Conservation (phyloP, 78 protist genomes). For the Isochrysis galbana region DNA sequence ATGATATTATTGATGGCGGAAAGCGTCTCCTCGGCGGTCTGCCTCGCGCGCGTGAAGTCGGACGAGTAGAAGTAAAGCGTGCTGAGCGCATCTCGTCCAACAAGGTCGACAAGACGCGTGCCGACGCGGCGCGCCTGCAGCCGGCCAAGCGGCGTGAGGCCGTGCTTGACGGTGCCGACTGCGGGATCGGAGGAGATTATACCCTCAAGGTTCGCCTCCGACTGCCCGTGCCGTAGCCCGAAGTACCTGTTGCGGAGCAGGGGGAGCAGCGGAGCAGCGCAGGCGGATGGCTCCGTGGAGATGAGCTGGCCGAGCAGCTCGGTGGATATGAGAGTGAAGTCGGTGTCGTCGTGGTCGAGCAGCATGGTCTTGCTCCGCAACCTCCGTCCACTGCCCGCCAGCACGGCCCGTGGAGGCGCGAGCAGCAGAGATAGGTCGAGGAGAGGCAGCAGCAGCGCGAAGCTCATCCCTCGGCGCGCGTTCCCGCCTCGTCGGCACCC, state of each 20-base stretch:
- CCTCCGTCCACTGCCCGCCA: too few relatives aligned
- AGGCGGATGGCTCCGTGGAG: neutral
- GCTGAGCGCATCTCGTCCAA: neutral
- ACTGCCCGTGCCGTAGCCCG: constrained; percentile 1
- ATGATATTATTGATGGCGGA: neutral
- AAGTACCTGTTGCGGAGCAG: neutral
- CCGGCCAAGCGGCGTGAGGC: neutral
- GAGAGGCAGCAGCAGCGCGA: too few relatives aligned
- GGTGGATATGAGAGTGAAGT: neutral
- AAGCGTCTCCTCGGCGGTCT: constrained; percentile 4
- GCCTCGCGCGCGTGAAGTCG: neutral
- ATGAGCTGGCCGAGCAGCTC: neutral
- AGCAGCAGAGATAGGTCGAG: too few relatives aligned
- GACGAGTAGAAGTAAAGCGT: neutral
- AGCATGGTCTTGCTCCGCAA: too few relatives aligned
- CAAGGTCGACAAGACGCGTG: neutral
- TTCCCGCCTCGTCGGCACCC: too few relatives aligned
- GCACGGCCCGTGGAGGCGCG: too few relatives aligned
- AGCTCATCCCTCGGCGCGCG: too few relatives aligned
- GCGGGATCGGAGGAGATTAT: neutral
- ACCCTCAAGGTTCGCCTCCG: neutral
- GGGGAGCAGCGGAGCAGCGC: neutral
- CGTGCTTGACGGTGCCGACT: neutral
- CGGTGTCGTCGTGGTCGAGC: neutral
- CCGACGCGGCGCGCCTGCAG: neutral